Evolutionary conservation across 2,329 filamentous ascomycete species (phyloP).

Genomic region (Alternaria sp.): DNA sequence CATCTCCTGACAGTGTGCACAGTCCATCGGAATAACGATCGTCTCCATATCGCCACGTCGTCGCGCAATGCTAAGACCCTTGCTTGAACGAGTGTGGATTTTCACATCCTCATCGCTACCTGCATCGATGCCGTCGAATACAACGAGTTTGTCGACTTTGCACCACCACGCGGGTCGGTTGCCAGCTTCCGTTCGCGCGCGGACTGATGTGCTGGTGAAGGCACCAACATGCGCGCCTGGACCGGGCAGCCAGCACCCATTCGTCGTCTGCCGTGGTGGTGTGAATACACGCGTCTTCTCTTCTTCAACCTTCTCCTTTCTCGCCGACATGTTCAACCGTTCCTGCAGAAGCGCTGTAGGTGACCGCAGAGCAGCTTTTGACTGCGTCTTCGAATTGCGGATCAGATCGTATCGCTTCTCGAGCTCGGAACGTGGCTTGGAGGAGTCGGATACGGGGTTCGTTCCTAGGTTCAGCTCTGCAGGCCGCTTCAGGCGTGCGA

Average conservation of each 20-base stretch:
- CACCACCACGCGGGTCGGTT: slow-evolving; percentile 44
- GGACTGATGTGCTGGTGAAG: slow-evolving; percentile 35
- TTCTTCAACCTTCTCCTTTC: slow-evolving; percentile 21
- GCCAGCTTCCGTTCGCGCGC: slow-evolving; percentile 31
- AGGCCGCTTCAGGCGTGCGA: slow-evolving; percentile 30
- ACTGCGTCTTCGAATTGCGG: slow-evolving; percentile 38
- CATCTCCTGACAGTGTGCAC: slow-evolving; percentile 43
- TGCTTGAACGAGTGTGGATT: slow-evolving; percentile 35
- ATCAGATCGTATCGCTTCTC: slow-evolving; percentile 40
- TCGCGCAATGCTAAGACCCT: slow-evolving; percentile 40
- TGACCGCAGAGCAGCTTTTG: slow-evolving; percentile 38
- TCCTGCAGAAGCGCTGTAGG: slow-evolving; percentile 41
- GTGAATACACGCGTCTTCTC: slow-evolving; percentile 34
- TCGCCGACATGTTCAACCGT: slow-evolving; percentile 33
- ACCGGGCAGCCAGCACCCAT: slow-evolving; percentile 39
- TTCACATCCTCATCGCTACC: slow-evolving; percentile 15
- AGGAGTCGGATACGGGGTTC: slow-evolving; percentile 1
- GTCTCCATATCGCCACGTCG: slow-evolving; percentile 37
- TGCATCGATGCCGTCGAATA: slow-evolving; percentile 38
- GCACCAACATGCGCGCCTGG: slow-evolving; percentile 27
- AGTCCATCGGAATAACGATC: slow-evolving; percentile 40
- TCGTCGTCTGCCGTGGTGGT: slow-evolving; percentile 30
- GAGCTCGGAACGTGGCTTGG: slow-evolving; percentile 39
- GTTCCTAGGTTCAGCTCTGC: slow-evolving; percentile 38
- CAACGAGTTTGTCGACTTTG: slow-evolving; percentile 42